These are phyloP conservation scores for Yarrowia sp. DNA, from an alignment of 805 yeast genomes.

Conservation along the genomic window DNA sequence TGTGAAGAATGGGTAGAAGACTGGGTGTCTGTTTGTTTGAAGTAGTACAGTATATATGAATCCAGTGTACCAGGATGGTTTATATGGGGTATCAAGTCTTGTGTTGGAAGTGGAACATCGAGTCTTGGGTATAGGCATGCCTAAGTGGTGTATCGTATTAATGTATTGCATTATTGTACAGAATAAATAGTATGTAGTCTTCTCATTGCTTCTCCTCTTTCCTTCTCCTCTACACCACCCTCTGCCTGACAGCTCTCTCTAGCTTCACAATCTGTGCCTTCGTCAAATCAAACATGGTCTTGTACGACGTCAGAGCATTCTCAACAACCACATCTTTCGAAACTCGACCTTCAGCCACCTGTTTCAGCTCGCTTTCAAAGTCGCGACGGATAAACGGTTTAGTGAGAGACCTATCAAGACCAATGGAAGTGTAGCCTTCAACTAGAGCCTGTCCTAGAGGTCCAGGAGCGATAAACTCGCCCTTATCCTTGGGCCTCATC, in stretches of 20 bases:
- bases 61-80: too few species aligned
- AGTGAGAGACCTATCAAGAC: slow-evolving; percentile 76
- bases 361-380: slow-evolving; percentile 69
- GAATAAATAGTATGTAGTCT: not conserved
- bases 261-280: not conserved
- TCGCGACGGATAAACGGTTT: slow-evolving; percentile 86
- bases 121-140: too few species aligned
- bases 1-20: too few species aligned
- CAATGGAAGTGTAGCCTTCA: slow-evolving; percentile 84
- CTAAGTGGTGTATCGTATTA: not conserved
- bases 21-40: too few species aligned
- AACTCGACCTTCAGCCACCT: slow-evolving; percentile 70
- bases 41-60: too few species aligned
- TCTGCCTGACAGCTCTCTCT: slow-evolving; percentile 12
- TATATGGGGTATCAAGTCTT: too few species aligned
- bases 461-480: slow-evolving; percentile 67
- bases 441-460: slow-evolving; percentile 84
- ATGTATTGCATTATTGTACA: not conserved
- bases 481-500: slow-evolving; percentile 32
- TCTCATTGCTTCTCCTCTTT: not conserved
- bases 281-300: slow-evolving; percentile 25
- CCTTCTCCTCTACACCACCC: not conserved
- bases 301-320: not conserved
- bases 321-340: slow-evolving; percentile 60
- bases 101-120: too few species aligned